Conservation (phyloP, 345 rosid genomes). For the Triadica sebifera region DNA sequence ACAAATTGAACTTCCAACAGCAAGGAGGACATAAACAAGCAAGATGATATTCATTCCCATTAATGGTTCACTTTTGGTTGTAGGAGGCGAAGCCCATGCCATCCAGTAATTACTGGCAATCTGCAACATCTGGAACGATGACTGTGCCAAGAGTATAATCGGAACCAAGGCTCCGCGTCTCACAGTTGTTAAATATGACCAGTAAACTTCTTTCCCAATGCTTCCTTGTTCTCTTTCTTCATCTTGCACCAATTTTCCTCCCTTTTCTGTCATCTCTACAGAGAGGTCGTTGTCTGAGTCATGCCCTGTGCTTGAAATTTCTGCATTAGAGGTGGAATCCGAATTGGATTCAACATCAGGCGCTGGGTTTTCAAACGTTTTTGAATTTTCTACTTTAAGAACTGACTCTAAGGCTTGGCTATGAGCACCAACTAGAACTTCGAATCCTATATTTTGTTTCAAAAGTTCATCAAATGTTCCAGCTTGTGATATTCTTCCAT, state of each 20-base stretch:
- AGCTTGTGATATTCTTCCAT: slow-evolving; percentile 84
- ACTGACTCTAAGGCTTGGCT: slow-evolving; percentile 73
- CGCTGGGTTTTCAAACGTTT: slow-evolving; percentile 38
- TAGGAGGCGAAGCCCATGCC: slow-evolving; percentile 87
- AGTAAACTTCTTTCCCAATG: slow-evolving; percentile 82
- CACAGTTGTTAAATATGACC: slow-evolving; percentile 65
- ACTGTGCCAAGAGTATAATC: slow-evolving; percentile 75
- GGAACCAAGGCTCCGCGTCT: slow-evolving; percentile 78
- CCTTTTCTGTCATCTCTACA: slow-evolving; percentile 52
- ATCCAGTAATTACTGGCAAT: slow-evolving; percentile 92
- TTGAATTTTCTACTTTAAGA: slow-evolving; percentile 54
- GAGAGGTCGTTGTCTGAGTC: slow-evolving; percentile 58
- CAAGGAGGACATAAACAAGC: slow-evolving; percentile 62
- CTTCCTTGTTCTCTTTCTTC: slow-evolving; percentile 78
- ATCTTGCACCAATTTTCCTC: slow-evolving; percentile 82
- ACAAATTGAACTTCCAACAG: slow-evolving; percentile 67
- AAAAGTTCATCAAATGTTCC: slow-evolving; percentile 42
- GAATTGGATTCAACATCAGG: slow-evolving; percentile 38
- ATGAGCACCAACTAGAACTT: slow-evolving; percentile 86
- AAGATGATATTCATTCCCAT: slow-evolving; percentile 54
- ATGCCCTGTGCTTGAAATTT: slow-evolving; percentile 35
- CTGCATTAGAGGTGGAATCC: slow-evolving; percentile 38
- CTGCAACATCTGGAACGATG: slow-evolving; percentile 75
- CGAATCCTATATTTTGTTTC: slow-evolving; percentile 79
- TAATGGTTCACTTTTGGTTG: slow-evolving; percentile 48